Evolutionary conservation across 306 rosid genomes (phyloP), one percentile per base, ranked within the genome.

Genomic region (Ziziphus jujuba): DNA sequence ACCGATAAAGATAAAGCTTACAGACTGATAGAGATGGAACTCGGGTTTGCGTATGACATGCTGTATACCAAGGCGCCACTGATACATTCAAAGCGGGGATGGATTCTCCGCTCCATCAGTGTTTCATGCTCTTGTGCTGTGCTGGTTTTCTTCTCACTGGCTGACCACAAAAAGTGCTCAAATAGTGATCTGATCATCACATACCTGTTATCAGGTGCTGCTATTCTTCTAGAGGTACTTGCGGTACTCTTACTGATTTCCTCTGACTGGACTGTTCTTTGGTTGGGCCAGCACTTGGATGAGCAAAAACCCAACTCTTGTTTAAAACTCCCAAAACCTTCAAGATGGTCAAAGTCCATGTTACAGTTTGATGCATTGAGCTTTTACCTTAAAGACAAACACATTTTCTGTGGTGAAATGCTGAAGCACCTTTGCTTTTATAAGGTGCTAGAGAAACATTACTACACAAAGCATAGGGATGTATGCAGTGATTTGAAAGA

Each of bases 1-100:
- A 33, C 12, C 1, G 8, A 59, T 5, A 15, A 28, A 10, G 44
- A 24, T 4, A 31, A 73, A 1, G 68, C 49, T 66, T 15, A 73
- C 64, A 5, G 56, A 49, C 72, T 77, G 15, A 51, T 82, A 9
- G 87, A 72, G 49, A 20, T 85, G 9, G 90, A 85, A 72, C 85
- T 85, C 4, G 90, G 78, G 40, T 66, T 85, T 8, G 61, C 77
- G 65, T 72, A 79, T 62, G 87, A 85, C 65, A 21, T 61, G 17
- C 20, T 85, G 5, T 77, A 74, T 22, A 79, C 90, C 0, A 85
- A 85, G 55, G 80, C 90, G 13, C 64, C 19, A 16, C 1, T 75
- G 22, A 59, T 72, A 9, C 49, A 84, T 16, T 49, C 74, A 7
- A 0, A 10, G 2, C 5, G 0, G 0, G 82, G 80, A 15, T 13